phyloP scores from a whole-genome alignment of 2,329 filamentous ascomycete species.

The Penicillium sp. region DNA sequence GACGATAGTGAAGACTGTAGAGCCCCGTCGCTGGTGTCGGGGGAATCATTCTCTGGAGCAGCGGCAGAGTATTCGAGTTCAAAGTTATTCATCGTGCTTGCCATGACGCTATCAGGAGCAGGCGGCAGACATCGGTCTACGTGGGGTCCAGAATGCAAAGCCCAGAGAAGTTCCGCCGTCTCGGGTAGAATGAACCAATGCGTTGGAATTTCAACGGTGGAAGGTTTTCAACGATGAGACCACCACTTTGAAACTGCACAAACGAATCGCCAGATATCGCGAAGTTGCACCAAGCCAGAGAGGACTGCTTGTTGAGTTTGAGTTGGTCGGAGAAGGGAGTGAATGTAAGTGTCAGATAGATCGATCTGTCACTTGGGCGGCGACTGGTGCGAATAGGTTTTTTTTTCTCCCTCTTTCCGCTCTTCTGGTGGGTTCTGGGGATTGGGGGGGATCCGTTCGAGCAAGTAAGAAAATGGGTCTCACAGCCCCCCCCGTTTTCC shows the following conservation, averaged over 20 bases:
- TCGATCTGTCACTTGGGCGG: too few relatives aligned
- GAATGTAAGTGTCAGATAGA: too few relatives aligned
- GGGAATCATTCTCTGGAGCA: constrained; percentile 12
- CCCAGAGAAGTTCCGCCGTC: constrained; percentile 18
- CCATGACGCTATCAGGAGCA: constrained; percentile 6
- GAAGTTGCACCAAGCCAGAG: too few relatives aligned
- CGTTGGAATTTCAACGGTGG: constrained; percentile 10
- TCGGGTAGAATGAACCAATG: constrained; percentile 17
- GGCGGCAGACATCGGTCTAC: constrained; percentile 11
- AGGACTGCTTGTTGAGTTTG: too few relatives aligned
- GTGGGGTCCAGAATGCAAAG: constrained; percentile 18
- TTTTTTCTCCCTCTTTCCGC: not conserved
- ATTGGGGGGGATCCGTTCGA: not conserved
- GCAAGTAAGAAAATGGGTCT: not conserved
- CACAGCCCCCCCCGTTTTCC: not conserved
- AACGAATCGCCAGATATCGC: too few relatives aligned
- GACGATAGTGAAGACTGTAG: constrained; percentile 5
- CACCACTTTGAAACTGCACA: not conserved
- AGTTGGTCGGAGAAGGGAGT: too few relatives aligned
- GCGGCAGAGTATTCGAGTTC: constrained; percentile 7
- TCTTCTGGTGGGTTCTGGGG: not conserved
- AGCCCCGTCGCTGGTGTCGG: constrained; percentile 6
- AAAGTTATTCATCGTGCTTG: constrained; percentile 12
- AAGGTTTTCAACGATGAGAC: not conserved
- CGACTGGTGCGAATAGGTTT: not conserved